Evolutionary conservation across 257 asterid species (phyloP), one percentile per base, ranked within the genome.

Genomic region (Jacaranda copaia): DNA sequence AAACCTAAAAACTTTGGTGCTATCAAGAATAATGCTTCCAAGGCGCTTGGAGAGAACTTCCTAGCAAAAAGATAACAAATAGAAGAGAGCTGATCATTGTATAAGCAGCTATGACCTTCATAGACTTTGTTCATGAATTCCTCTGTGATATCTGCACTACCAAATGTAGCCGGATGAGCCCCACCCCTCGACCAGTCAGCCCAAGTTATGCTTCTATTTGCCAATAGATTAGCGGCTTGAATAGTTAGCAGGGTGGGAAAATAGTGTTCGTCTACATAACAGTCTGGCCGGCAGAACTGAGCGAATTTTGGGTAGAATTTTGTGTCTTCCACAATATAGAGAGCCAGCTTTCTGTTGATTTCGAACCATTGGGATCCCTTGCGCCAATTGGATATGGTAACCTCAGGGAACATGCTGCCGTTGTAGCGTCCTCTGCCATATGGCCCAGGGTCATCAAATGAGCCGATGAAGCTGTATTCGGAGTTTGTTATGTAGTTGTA

Each of bases 281-380:
- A 84, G 0, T 56, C 39, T 11, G 87, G 87, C 39, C 36, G 70
- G 60, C 87, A 84, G 58, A 84, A 84, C 83, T 77, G 59, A 2
- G 68, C 51, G 42, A 84, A 84, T 62, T 80, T 80, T 1, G 83
- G 79, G 63, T 80, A 84, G 70, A 59, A 84, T 68, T 68, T 77
- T 3, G 76, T 69, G 39, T 84, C 87, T n/a, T 74, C 75, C 6
- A 84, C 46, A 9, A 84, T 42, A 36, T 38, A 20, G n/a, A 83
- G 73, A 39, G 89, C 89, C 7, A 81, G 84, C 8, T 80, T 60
- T 68, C 89, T 36, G 57, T 83, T 75, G 68, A 80, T 66, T 65
- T 84, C 83, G 49, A 85, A 82, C 89, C 85, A 84, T 61, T 84
- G 88, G 7, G 85, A 82, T 36, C 89, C 89, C 69, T 85, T 85